phyloP scores from a whole-genome alignment of 176 grass and related monocot genomes.

The Pontederia paniculata region DNA sequence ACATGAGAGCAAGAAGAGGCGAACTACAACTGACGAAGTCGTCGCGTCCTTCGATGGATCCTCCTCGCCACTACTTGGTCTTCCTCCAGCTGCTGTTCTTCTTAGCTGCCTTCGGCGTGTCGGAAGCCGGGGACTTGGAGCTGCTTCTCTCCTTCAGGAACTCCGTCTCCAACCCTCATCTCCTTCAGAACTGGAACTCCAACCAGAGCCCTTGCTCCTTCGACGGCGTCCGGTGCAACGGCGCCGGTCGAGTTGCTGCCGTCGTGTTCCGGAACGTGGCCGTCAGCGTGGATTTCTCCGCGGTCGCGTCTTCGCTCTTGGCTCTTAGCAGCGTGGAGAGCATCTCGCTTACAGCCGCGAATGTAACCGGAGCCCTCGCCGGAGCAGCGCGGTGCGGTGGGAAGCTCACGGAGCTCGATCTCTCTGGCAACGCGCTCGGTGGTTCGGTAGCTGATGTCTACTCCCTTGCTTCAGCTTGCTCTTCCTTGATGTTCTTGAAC shows the following conservation, averaged over 20 bases:
- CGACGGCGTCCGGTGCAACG: constrained; percentile 45
- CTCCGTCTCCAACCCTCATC: constrained; percentile 28
- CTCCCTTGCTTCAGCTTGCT: constrained; percentile 36
- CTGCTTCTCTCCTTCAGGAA: constrained; percentile 65
- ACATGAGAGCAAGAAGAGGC: background rate
- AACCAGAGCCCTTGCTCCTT: constrained; percentile 46
- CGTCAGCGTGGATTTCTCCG: constrained; percentile 62
- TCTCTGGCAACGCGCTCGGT: constrained; percentile 63
- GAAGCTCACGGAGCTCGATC: constrained; percentile 46
- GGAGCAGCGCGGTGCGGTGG: constrained; percentile 18
- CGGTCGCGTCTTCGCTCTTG: constrained; percentile 37
- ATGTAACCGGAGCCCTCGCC: constrained; percentile 53
- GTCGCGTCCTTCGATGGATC: background rate
- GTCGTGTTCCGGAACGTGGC: constrained; percentile 31
- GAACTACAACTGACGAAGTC: background rate
- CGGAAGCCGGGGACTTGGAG: constrained; percentile 34
- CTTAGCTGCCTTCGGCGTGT: constrained; percentile 1
- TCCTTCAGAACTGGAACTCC: constrained; percentile 35
- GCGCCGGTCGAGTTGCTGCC: constrained; percentile 46
- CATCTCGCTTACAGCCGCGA: constrained; percentile 48
- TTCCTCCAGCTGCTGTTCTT: constrained; percentile 10
- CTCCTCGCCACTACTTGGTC: background rate
- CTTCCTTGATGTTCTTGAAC: constrained; percentile 36
- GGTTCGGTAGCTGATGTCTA: constrained; percentile 58
- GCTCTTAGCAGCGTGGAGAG: constrained; percentile 40